Evolutionary conservation across 495 filamentous ascomycete species (phyloP).

Genomic region (Penicillium verhagenii): DNA sequence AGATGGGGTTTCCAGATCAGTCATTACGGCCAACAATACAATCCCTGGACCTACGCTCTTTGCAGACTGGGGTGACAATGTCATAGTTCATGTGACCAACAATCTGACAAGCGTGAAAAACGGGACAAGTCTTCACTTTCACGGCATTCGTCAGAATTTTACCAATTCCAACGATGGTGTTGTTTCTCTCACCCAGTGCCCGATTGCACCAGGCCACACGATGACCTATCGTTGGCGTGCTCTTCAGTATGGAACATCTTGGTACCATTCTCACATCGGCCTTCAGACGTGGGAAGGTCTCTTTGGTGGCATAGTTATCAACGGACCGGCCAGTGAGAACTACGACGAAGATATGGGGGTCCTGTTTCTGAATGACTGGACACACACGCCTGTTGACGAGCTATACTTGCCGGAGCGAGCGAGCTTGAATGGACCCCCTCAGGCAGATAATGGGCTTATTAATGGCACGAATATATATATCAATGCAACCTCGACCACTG

Average conservation of each 20-base stretch:
- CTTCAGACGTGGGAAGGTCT: conserved; percentile 54
- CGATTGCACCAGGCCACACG: conserved; percentile 56
- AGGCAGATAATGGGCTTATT: conserved; percentile 47
- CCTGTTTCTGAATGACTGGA: conserved; percentile 65
- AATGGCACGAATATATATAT: conserved; percentile 51
- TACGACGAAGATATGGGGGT: conserved; percentile 64
- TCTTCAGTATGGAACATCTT: conserved; percentile 70
- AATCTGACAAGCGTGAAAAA: conserved; percentile 65
- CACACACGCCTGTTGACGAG: conserved; percentile 25
- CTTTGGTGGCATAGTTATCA: conserved; percentile 33
- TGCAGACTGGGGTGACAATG: conserved; percentile 64
- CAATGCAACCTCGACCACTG: conserved; percentile 21
- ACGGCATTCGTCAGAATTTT: conserved; percentile 35
- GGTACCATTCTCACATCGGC: conserved; percentile 77
- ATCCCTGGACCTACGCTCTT: conserved; percentile 59
- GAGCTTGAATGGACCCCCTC: conserved; percentile 17
- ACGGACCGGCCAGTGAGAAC: conserved; percentile 53
- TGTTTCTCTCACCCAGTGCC: conserved; percentile 24
- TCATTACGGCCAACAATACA: conserved; percentile 72
- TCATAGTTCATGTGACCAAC: conserved; percentile 71
- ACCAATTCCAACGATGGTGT: background rate
- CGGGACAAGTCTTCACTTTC: conserved; percentile 53
- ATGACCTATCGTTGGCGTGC: conserved; percentile 75
- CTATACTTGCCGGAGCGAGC: conserved; percentile 15
- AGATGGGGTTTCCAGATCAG: conserved; percentile 74